phyloP scores from a whole-genome alignment of 495 filamentous ascomycete genomes.

The Xylaria curta region DNA sequence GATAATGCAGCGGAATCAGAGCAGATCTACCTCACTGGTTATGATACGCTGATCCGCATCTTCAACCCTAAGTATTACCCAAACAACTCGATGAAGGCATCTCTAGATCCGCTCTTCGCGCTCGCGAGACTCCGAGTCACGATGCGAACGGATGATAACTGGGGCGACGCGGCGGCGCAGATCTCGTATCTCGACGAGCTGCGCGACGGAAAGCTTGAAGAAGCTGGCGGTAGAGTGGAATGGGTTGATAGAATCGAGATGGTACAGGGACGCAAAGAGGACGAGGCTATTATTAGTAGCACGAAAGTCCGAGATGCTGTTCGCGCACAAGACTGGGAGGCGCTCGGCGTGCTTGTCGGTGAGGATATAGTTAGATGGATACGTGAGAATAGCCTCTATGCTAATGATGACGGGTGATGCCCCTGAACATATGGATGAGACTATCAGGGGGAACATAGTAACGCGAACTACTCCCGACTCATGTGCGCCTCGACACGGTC shows the following conservation, averaged over 20 bases:
- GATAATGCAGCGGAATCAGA: slow-evolving; percentile 40
- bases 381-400: slow-evolving; percentile 58
- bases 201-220: slow-evolving; percentile 57
- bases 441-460: neutral
- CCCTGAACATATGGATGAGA: neutral
- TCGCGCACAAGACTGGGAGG: slow-evolving; percentile 55
- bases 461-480: neutral
- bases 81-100: slow-evolving; percentile 49
- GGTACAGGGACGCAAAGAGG: slow-evolving; percentile 63
- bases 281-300: slow-evolving; percentile 71
- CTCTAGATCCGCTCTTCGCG: slow-evolving; percentile 71
- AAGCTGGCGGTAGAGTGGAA: slow-evolving; percentile 63
- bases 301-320: slow-evolving; percentile 77
- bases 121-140: slow-evolving; percentile 75
- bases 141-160: slow-evolving; percentile 69
- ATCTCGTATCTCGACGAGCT: slow-evolving; percentile 61
- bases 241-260: slow-evolving; percentile 78
- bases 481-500: neutral
- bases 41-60: slow-evolving; percentile 85
- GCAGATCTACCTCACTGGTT: slow-evolving; percentile 85
- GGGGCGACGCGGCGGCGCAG: slow-evolving; percentile 68
- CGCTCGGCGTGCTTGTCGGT: slow-evolving; percentile 68
- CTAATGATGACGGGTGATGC: slow-evolving; percentile 13
- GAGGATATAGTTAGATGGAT: slow-evolving; percentile 67
- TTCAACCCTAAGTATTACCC: slow-evolving; percentile 85